These are phyloP conservation scores for Gaultheria prostrata DNA, from an alignment of 148 eudicot species.

Conservation along the genomic window DNA sequence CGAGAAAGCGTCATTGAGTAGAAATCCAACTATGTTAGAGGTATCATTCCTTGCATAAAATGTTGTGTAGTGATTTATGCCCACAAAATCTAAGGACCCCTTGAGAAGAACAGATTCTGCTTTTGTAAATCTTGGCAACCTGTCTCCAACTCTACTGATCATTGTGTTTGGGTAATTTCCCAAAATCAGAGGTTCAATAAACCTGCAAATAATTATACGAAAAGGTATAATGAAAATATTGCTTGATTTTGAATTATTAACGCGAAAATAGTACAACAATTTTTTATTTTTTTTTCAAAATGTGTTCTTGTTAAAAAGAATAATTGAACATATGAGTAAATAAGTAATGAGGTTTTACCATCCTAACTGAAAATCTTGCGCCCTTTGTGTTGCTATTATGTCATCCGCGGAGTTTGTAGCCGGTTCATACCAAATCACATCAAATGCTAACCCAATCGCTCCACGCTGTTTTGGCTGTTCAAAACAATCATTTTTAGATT, in stretches of 20 bases:
- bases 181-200: conserved; percentile 56
- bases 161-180: conserved; percentile 61
- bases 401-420: conserved; percentile 59
- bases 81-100: conserved; percentile 87
- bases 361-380: conserved; percentile 72
- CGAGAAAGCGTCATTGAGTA: conserved; percentile 55
- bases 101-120: conserved; percentile 48
- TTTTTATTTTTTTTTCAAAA: too few species aligned
- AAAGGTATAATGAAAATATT: too few species aligned
- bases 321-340: too few species aligned
- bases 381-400: conserved; percentile 73
- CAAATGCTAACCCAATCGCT: conserved; percentile 58
- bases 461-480: conserved; percentile 61
- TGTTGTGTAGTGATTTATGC: conserved; percentile 91
- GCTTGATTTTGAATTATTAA: too few species aligned
- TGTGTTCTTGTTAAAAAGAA: too few species aligned
- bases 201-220: too few species aligned
- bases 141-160: conserved; percentile 52
- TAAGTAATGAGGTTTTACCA: conserved; percentile 39
- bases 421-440: conserved; percentile 79
- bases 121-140: conserved; percentile 50
- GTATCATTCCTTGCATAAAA: conserved; percentile 52
- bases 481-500: neutral
- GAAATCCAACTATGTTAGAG: conserved; percentile 40
- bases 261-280: too few species aligned